Base-by-base conservation (phyloP, 495 filamentous ascomycete genomes). In the Delitschia confertaspora region DNA sequence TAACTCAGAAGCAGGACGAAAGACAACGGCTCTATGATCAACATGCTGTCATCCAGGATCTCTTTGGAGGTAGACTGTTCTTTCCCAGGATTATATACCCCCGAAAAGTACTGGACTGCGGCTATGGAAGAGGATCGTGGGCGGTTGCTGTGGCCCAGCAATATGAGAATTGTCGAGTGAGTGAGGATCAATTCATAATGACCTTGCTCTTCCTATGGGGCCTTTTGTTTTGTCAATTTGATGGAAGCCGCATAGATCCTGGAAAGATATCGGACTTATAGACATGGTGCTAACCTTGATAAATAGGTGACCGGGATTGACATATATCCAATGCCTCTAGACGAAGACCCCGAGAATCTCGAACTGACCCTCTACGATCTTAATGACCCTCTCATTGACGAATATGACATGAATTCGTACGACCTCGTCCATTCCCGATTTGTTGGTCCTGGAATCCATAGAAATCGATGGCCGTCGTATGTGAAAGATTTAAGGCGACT, bases 351-450 rank as follows among this genome's bases (percentile, higher is more conserved):
- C 14, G 49, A 48, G 4, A 58, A 61, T 26, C 46, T 59, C 6
- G 37, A 36, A 11, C 29, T 53, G 6, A 42, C 40, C 30, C 40
- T 36, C 9, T 58, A 52, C 45, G 52, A 65, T 29, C 48, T 67
- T 4, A 67, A 67, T 23, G 38, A 54, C 13, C 37, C 48, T 10
- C 40, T 56, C 6, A 50, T 45, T 25, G 51, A 35, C 20, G 45
- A 45, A 40, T 54, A 49, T 46, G 38, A 52, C 26, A 64, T 73
- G 19, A 83, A 85, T 47, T 68, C 81, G 42, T 98, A 94, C 70
- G 85, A 95, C 55, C 73, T 98, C 38, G 79, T 98, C 41, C 84
- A 98, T 55, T 95, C 87, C 40, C 71, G 81, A 51, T 73, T 89
- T 62, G 77, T 95, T 50, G 73, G 76, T 21, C 67, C 77, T 36